These are phyloP conservation scores for Aspergillus affinis DNA, from an alignment of 495 filamentous ascomycete species.

Conservation along the genomic window DNA sequence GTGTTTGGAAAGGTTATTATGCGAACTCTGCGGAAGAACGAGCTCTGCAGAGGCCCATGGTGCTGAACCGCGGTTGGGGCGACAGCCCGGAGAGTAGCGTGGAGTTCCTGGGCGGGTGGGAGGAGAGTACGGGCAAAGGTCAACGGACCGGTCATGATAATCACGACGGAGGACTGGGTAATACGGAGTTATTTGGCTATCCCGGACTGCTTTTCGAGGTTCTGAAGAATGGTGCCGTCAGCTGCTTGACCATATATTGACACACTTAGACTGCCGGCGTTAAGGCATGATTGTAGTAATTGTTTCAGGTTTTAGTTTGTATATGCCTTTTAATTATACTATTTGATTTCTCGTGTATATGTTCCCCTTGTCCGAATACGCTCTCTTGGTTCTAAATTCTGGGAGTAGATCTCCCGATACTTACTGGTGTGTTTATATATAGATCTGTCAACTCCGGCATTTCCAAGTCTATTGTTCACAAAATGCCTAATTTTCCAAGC, in stretches of 20 bases:
- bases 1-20: constrained; percentile 71
- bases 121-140: constrained; percentile 63
- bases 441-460: too few species aligned
- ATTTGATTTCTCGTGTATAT: too few species aligned
- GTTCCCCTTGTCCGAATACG: too few species aligned
- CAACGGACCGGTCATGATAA: constrained; percentile 39
- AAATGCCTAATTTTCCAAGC: too few species aligned
- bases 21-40: constrained; percentile 59
- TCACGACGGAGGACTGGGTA: constrained; percentile 62
- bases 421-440: too few species aligned
- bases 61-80: constrained; percentile 85
- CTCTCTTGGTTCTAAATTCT: too few species aligned
- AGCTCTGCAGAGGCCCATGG: constrained; percentile 73
- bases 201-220: constrained; percentile 95
- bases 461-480: too few species aligned
- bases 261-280: background rate
- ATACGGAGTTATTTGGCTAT: constrained; percentile 89
- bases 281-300: background rate
- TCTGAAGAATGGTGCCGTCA: constrained; percentile 86
- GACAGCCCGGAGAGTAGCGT: constrained; percentile 89
- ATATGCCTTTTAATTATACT: background rate
- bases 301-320: background rate
- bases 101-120: constrained; percentile 87
- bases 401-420: too few species aligned
- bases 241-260: constrained; percentile 85